Base-by-base conservation (phyloP, 257 asterid species). In the Solanum bulbocastanum region DNA sequence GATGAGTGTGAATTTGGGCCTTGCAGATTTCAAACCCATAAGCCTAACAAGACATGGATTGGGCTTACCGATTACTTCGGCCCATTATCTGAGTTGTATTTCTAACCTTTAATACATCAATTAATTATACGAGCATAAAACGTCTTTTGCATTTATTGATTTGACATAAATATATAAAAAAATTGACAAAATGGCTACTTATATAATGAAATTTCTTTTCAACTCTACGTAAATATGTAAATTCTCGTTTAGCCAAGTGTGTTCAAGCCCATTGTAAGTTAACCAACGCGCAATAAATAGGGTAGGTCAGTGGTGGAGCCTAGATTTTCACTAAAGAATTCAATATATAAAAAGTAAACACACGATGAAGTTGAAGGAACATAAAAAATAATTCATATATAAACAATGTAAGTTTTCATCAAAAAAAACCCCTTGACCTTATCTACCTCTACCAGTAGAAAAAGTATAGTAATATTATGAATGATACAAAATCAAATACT, bases 1-100 rank as follows among this genome's bases (percentile, higher is more conserved):
- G 12, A 58, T 58, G 25, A 58, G 0, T 58, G 66, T 0, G 1
- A 0, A 58, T 20, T 58, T 58, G 12, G 66, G 66, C 11, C 66
- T 20, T 8, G 11, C 4, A 56, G 66, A 58, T 58, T 56, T 58
- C 12, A 58, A 58, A 20, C 66, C 25, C 66, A 58, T 58, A 58
- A 56, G 66, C 66, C 66, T 25, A 58, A 58, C 11, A 1, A 20
- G 25, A 58, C 25, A 58, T 58, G 66, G 12, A 20, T 0, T 58
- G 0, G 66, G 25, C 25, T 58, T 20, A 56, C 65, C 25, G 25
- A 56, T 56, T 56, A 56, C 66, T 20, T 56, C 25, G 65, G 25
- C 12, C 65, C 0, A 0, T 20, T 56, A 2, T 56, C 11, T 20
- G n/a, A 56, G 10, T 18, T 40, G 46, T 10, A 10, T 40, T 40